phyloP scores from a whole-genome alignment of 257 asterid species.

The Paraleonurus japonicus region DNA sequence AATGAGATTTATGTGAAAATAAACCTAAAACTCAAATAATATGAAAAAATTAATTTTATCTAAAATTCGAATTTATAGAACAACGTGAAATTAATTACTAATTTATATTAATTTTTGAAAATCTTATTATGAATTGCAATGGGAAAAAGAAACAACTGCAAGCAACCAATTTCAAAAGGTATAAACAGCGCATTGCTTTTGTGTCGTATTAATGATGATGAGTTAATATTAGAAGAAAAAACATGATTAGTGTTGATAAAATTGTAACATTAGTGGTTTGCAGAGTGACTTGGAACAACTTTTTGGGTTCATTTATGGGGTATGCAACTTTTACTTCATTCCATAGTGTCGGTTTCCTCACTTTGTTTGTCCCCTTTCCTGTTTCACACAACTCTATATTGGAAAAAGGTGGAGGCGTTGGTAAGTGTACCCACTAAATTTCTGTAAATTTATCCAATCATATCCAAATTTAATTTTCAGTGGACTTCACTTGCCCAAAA shows the following conservation, averaged over 20 bases:
- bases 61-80: no score
- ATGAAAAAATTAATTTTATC: no score
- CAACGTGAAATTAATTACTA: no score
- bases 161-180: conserved; percentile 15
- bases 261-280: conserved; percentile 32
- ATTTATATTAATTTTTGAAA: no score
- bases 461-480: background rate
- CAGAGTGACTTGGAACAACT: conserved; percentile 34
- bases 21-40: no score
- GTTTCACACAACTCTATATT: background rate
- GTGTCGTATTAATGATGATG: conserved; percentile 29
- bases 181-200: background rate
- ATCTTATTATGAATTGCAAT: background rate
- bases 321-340: conserved; percentile 21
- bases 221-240: conserved; percentile 4
- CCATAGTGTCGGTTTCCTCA: conserved; percentile 24
- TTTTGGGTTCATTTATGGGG: conserved; percentile 35
- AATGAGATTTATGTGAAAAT: no score
- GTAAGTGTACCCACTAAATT: background rate
- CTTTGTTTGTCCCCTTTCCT: background rate
- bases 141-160: background rate
- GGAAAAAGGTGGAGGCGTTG: background rate
- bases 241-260: conserved; percentile 25
- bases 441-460: background rate
- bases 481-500: no score